phyloP scores from a whole-genome alignment of 139 green algal species.

The Deuterostichococcus epilithicus region DNA sequence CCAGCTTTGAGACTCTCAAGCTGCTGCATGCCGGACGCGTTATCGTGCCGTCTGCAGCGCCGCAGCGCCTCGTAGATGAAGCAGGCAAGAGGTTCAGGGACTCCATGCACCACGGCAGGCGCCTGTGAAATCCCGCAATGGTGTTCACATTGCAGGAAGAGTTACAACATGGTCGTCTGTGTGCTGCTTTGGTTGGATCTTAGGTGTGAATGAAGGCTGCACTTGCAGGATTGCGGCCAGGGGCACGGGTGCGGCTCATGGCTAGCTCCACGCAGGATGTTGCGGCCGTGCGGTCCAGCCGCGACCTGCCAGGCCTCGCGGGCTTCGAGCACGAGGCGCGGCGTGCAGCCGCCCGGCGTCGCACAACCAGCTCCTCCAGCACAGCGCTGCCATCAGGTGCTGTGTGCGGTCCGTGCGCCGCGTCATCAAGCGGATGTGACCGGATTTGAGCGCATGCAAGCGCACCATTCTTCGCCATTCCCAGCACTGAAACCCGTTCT shows the following conservation, averaged over 20 bases:
- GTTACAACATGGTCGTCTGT: no score
- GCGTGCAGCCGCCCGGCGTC: constrained; percentile 24
- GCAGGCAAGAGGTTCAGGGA: no score
- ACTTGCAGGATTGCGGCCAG: constrained; percentile 13
- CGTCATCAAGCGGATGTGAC: no score
- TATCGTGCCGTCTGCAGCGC: not conserved
- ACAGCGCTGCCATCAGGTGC: constrained; percentile 11
- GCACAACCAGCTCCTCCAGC: not conserved
- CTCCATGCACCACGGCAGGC: no score
- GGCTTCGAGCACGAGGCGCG: constrained; percentile 62
- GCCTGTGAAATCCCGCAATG: no score
- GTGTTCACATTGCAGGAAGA: no score
- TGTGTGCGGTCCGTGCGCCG: no score
- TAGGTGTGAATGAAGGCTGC: no score
- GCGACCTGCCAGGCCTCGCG: constrained; percentile 27
- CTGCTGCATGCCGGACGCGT: not conserved
- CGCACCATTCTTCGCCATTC: no score
- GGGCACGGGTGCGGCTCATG: constrained; percentile 25
- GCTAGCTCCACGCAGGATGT: constrained; percentile 34
- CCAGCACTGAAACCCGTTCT: no score
- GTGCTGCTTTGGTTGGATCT: no score
- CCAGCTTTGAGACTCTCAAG: not conserved
- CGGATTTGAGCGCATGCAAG: no score
- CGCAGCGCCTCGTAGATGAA: not conserved
- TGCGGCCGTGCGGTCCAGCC: constrained; percentile 13